Evolutionary conservation across 257 asterid species (phyloP).

Genomic region (Solanum appendiculatum): DNA sequence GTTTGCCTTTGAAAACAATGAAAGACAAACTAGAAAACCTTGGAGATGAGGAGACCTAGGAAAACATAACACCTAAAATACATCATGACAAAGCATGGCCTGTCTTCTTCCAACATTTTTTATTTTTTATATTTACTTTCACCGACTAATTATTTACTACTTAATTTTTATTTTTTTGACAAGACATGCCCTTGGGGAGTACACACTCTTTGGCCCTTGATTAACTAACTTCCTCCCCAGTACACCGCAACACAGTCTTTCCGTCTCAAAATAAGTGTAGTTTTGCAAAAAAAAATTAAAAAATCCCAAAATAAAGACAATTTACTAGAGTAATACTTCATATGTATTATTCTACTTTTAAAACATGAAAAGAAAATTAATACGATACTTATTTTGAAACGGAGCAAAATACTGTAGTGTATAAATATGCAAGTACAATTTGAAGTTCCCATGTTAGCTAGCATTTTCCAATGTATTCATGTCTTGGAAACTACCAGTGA

Average conservation of each 20-base stretch:
- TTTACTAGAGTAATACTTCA: no score
- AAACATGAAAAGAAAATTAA: no score
- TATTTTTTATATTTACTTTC: constrained; percentile 5
- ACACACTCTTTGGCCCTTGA: constrained; percentile 3
- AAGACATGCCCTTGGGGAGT: constrained; percentile 42
- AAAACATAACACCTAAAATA: constrained; percentile 7
- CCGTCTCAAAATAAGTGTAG: not conserved
- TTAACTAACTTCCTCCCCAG: not conserved
- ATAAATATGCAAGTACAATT: not conserved
- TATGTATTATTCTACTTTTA: no score
- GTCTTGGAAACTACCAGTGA: not conserved
- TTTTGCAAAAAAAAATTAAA: no score
- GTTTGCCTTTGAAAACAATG: not conserved
- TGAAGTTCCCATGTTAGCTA: not conserved
- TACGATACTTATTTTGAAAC: no score
- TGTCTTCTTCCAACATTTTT: not conserved
- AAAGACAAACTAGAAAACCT: constrained; percentile 11
- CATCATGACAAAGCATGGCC: constrained; percentile 18
- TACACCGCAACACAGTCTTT: not conserved
- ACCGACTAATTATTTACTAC: not conserved
- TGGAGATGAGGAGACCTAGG: not conserved
- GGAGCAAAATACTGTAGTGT: not conserved
- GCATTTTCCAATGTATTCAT: constrained; percentile 5
- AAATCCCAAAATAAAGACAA: not conserved
- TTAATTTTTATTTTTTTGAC: not conserved